These are phyloP conservation scores for Rhododendron griersonianum DNA, from an alignment of 148 eudicot species.

Conservation along the genomic window DNA sequence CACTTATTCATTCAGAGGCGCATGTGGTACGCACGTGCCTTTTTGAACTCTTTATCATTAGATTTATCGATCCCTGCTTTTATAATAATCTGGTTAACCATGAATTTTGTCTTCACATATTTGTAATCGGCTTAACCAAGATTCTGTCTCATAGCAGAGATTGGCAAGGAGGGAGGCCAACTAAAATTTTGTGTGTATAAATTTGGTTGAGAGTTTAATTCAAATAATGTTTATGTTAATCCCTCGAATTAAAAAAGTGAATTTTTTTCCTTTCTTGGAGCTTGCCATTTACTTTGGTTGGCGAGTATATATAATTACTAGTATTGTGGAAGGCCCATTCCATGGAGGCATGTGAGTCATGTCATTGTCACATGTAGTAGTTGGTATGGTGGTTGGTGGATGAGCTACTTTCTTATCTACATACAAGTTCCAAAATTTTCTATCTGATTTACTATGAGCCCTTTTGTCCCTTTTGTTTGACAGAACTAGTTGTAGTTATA, in stretches of 20 bases:
- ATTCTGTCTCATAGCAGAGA: not conserved
- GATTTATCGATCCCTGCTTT: too few species aligned
- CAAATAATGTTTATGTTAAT: not conserved
- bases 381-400: not conserved
- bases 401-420: not conserved
- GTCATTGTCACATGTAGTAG: not conserved
- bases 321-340: not conserved
- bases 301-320: not conserved
- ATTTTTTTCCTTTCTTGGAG: not conserved
- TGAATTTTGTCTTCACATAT: not conserved
- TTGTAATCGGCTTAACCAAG: too few species aligned
- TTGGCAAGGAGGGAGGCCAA: not conserved
- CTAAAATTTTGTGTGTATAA: not conserved
- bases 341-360: not conserved
- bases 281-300: not conserved
- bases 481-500: too few species aligned
- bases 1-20: not conserved
- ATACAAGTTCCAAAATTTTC: not conserved
- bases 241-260: not conserved
- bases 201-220: not conserved
- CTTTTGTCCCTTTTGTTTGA: not conserved
- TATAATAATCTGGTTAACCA: too few species aligned
- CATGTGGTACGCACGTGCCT: not conserved
- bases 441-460: not conserved
- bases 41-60: not conserved